Base-by-base conservation (phyloP, 306 rosid species). In the Geum urbanum region DNA sequence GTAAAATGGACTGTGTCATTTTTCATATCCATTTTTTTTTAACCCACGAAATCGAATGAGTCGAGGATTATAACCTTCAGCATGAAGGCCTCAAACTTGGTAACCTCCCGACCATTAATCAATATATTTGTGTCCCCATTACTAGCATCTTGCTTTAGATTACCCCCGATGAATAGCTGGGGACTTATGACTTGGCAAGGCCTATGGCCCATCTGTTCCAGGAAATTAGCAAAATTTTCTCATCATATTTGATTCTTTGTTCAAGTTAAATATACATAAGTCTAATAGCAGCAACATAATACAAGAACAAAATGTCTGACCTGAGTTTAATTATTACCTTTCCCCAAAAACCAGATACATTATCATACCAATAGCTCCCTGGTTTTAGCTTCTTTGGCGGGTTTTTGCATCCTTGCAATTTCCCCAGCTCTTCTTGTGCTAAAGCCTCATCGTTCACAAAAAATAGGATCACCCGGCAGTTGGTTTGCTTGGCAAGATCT, bases 361-460 rank as follows among this genome's bases (percentile, higher is more conserved):
- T 89, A 75, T 91, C 97, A 73, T 89, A 91, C 96, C 97, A 91
- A 81, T 77, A 91, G 71, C 48, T 67, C 22, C 96, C 97, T 9
- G 88, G 92, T 71, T 81, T 82, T 64, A 91, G 81, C 55, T 77
- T 85, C 66, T 70, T 87, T 8, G 97, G 97, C 40, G 96, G 90
- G 54, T 85, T 61, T 71, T 18, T 27, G 70, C 91, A 79, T 32
- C 72, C 73, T 57, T 80, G 81, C 55, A 89, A 79, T 7, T 45
- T 7, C 70, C 41, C 53, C 58, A 89, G 75, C 73, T 87, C 74
- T 52, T 87, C 84, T 76, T 71, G 70, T n/a, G 70, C 37, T n/a
- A 91, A 83, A 70, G 80, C 72, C 51, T 77, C 66, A 1, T 13
- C 85, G 37, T 91, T 91, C 49, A 91, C 94, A n/a, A 22, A 35